A percentile compares a stretch with the other conserved stretches of the same genome.
phyloP scores from a whole-genome alignment of 257 asterid species.

The Nicotiana benthamiana region DNA sequence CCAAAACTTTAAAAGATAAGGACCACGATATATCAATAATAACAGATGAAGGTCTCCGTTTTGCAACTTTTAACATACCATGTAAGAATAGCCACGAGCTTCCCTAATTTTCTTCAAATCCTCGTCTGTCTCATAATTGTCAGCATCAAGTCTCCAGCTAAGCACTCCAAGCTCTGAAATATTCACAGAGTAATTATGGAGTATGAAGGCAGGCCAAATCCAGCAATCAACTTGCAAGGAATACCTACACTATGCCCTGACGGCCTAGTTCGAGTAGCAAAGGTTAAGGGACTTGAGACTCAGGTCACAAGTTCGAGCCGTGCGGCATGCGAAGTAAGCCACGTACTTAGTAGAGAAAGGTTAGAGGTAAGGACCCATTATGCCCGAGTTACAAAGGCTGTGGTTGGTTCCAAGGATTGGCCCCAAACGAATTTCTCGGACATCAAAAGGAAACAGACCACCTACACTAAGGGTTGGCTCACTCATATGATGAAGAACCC shows the following conservation, averaged over 20 bases:
- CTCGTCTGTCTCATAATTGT: constrained; percentile 82
- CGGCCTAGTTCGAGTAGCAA: too few relatives aligned
- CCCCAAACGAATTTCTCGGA: too few relatives aligned
- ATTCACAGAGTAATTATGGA: constrained; percentile 8
- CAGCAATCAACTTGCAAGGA: background rate
- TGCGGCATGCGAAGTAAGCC: too few relatives aligned
- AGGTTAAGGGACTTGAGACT: too few relatives aligned
- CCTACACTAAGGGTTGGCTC: background rate
- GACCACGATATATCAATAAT: background rate
- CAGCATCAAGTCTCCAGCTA: constrained; percentile 93
- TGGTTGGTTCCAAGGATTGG: too few relatives aligned
- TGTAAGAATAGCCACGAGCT: constrained; percentile 74
- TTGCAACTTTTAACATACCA: constrained; percentile 33
- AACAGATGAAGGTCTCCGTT: background rate
- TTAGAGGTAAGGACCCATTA: too few relatives aligned
- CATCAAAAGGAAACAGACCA: too few relatives aligned
- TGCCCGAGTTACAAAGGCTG: too few relatives aligned
- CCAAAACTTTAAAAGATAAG: background rate
- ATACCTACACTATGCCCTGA: too few relatives aligned
- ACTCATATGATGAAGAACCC: background rate
- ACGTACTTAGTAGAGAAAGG: too few relatives aligned
- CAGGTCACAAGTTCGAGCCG: too few relatives aligned
- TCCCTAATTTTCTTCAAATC: constrained; percentile 81
- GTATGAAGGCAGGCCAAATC: background rate
- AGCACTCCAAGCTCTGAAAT: constrained; percentile 80